Evolutionary conservation across 495 filamentous ascomycete species (phyloP), one percentile per base, ranked within the genome.

Genomic region (Aspergillus panamensis): DNA sequence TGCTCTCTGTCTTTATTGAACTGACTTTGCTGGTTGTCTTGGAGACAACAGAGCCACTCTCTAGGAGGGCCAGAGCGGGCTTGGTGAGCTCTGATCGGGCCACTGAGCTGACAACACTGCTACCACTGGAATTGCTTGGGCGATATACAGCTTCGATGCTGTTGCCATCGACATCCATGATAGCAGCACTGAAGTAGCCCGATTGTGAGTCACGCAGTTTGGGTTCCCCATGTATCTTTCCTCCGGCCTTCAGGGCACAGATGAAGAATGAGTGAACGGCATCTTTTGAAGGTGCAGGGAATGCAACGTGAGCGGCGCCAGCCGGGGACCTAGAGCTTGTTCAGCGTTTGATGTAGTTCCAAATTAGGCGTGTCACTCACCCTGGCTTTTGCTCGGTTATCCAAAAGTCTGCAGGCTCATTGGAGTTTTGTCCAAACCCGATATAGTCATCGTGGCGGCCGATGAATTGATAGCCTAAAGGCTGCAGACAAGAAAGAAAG

Each of bases 401-500:
- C 74, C 80, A 85, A 62, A 85, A 84, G 59, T 84, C 82, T 19
- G 81, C 78, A 20, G 77, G 78, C 30, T 79, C 71, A 19, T 76
- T 77, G 51, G 70, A 68, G 55, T 74, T 73, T 55, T 77, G 74
- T 16, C 84, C 84, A 62, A 87, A 80, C 16, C 81, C 83, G 63
- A 85, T 81, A 53, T 78, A 75, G 10, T 74, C 73, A 44, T 76
- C 73, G 68, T 78, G 72, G 40, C 76, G 71, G 51, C 73, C 76
- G 56, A 92, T 79, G 68, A 83, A 95, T 49, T 80, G 80, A 55
- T 94, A 85, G 19, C 88, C 88, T 17, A 95, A 76, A 0, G 90
- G 88, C 58, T 88, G 85, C 45, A 87, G 75, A 62, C 90, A 81
- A 58, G 86, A 80, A 5, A 92, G 81, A 70, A 89, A 96, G 76